Evolutionary conservation across 2,329 filamentous ascomycete species (phyloP).

Genomic region (Myrmaecium sp.): DNA sequence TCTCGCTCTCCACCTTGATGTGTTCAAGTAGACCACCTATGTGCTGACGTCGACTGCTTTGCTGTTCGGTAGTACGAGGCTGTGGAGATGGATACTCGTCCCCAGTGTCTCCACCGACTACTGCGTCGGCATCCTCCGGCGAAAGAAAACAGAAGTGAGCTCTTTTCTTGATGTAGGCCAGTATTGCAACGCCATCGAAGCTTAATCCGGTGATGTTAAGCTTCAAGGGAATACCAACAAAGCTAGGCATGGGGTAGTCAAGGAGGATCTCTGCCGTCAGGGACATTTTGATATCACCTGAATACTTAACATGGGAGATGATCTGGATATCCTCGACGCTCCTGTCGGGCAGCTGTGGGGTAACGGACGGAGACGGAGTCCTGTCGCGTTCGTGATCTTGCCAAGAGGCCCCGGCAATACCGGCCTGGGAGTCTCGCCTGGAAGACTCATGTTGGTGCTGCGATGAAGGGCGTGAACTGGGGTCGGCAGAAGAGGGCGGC

Average conservation of each 20-base stretch:
- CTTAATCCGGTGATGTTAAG: slow-evolving; percentile 87
- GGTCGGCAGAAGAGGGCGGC: slow-evolving; percentile 28
- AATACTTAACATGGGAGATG: slow-evolving; percentile 78
- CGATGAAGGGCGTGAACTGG: slow-evolving; percentile 27
- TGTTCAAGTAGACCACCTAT: slow-evolving; percentile 74
- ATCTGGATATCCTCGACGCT: slow-evolving; percentile 80
- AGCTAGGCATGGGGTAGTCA: slow-evolving; percentile 97
- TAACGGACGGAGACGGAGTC: slow-evolving; percentile 22
- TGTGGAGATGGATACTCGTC: slow-evolving; percentile 13
- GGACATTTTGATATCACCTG: slow-evolving; percentile 71
- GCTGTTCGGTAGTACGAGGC: slow-evolving; percentile 7
- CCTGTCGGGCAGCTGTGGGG: slow-evolving; percentile 48
- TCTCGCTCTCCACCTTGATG: slow-evolving; percentile 93
- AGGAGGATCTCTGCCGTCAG: slow-evolving; percentile 89
- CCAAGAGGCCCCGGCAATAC: slow-evolving; percentile 11
- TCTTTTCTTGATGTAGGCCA: slow-evolving; percentile 77
- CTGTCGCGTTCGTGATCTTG: slow-evolving; percentile 13
- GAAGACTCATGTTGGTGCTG: slow-evolving; percentile 20
- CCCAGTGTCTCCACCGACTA: slow-evolving; percentile 27
- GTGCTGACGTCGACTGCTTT: slow-evolving; percentile 19
- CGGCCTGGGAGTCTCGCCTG: slow-evolving; percentile 13
- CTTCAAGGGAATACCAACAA: slow-evolving; percentile 87
- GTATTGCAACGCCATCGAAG: slow-evolving; percentile 85
- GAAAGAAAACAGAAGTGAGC: slow-evolving; percentile 91
- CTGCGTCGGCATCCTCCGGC: slow-evolving; percentile 69